A percentile compares a stretch with the other conserved stretches of the same genome.
These are phyloP conservation scores for Claviceps humidiphila DNA, from an alignment of 2,329 filamentous ascomycete genomes.

Conservation along the genomic window DNA sequence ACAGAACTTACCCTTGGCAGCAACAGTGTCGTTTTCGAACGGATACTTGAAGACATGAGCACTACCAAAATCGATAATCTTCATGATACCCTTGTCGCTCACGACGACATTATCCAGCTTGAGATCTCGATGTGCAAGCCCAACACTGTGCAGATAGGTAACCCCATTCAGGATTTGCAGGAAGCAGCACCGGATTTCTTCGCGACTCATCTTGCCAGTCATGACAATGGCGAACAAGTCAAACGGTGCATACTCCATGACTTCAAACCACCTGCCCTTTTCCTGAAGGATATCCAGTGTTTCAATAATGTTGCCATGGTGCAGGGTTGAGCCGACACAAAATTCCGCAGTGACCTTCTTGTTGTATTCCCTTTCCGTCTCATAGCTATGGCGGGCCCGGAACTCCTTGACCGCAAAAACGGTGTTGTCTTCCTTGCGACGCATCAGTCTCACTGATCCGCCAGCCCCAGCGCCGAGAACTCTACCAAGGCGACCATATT, in stretches of 20 bases:
- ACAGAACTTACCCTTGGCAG: constrained; percentile 22
- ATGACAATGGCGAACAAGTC: constrained; percentile 97
- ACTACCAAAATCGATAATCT: constrained; percentile 97
- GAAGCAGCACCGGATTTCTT: constrained; percentile 84
- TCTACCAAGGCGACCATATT: constrained; percentile 91
- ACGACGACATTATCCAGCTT: constrained; percentile 98
- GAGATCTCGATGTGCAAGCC: constrained; percentile 83
- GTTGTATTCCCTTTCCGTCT: constrained; percentile 87
- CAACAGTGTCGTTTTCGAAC: constrained; percentile 59
- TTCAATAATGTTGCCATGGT: constrained; percentile 97
- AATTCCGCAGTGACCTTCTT: constrained; percentile 98
- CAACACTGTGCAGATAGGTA: constrained; percentile 88
- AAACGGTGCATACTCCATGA: constrained; percentile 96
- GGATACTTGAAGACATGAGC: constrained; percentile 95
- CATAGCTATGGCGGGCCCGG: constrained; percentile 78
- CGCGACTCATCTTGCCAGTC: constrained; percentile 91
- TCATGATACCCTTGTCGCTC: constrained; percentile 94
- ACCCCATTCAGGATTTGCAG: constrained; percentile 91
- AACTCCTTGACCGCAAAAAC: constrained; percentile 99
- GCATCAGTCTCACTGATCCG: constrained; percentile 88
- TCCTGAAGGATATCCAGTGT: constrained; percentile 94
- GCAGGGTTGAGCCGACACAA: constrained; percentile 90
- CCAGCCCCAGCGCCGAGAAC: constrained; percentile 89
- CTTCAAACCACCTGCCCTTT: constrained; percentile 89
- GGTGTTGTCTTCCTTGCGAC: constrained; percentile 78